Evolutionary conservation across 164 flowering plant species (phyloP).

Genomic region (Aristolochia contorta): DNA sequence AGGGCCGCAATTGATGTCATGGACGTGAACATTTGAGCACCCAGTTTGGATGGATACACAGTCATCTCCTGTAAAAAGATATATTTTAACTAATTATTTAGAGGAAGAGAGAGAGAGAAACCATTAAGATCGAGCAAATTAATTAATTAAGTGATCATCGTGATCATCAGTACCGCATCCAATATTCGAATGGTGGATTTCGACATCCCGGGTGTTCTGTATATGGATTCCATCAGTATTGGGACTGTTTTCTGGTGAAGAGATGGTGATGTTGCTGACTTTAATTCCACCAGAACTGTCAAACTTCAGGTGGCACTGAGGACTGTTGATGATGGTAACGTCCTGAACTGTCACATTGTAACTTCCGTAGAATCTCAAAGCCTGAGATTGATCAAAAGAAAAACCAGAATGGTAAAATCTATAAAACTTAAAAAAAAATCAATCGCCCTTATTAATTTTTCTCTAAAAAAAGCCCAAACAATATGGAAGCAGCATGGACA

Average conservation of each 20-base stretch:
- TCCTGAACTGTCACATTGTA: slow-evolving; percentile 45
- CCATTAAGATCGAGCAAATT: too few species aligned
- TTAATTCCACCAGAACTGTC: slow-evolving; percentile 41
- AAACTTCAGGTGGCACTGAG: slow-evolving; percentile 77
- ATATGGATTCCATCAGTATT: slow-evolving; percentile 95
- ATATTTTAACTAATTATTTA: too few species aligned
- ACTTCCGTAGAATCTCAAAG: slow-evolving; percentile 64
- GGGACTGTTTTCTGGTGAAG: slow-evolving; percentile 69
- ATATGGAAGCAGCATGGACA: too few species aligned
- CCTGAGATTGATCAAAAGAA: slow-evolving; percentile 32
- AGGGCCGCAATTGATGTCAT: slow-evolving; percentile 74
- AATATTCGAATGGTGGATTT: slow-evolving; percentile 52
- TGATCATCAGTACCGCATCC: slow-evolving; percentile 40
- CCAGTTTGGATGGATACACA: slow-evolving; percentile 92
- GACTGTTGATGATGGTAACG: slow-evolving; percentile 64
- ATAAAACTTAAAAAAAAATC: too few species aligned
- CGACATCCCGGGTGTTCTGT: slow-evolving; percentile 59
- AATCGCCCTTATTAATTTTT: too few species aligned
- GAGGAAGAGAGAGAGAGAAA: too few species aligned
- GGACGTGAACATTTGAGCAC: slow-evolving; percentile 57
- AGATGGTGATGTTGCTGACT: slow-evolving; percentile 54
- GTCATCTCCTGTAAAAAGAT: slow-evolving; percentile 82
- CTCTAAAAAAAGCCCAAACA: background rate
- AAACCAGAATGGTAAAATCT: background rate
- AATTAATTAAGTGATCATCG: too few species aligned